Evolutionary conservation across 1,284 basidiomycete species (phyloP), one percentile per base, ranked within the genome.

Genomic region (Ganoderma resinaceum): DNA sequence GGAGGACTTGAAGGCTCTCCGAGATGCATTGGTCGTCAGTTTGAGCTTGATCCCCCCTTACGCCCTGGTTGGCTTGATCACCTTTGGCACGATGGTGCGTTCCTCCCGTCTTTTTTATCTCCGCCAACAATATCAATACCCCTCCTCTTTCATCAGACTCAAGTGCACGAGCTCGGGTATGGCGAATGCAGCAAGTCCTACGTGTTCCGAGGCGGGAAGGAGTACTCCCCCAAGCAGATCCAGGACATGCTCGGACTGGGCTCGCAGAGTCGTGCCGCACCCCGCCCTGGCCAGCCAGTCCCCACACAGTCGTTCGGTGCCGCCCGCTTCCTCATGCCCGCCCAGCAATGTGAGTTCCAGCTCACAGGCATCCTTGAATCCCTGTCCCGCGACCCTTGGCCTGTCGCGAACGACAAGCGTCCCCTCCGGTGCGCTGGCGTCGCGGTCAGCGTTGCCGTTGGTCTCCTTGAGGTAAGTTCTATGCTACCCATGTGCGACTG

Each of bases 131-230:
- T 37, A 26, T 20, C 23, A 63, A 61, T 42, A 63, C 63, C 37
- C 53, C 59, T 35, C 37, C 70, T 40, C 33, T 37, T 29, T 42
- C 6, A 55, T 6, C 70, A 97, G 95, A 89, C 97, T 8, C 97
- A 98, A 92, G 96, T 99, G 1, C 97, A 99, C 81, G 98, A 99
- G 83, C 93, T 99, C 62, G 96, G 97, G 38, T 99, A 98, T 78
- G 90, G 92, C 1, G 94, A 97, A 78, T 99, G 97, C 84, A 95
- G 91, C 82, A 99, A 99, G 82, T 97, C 96, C 6, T 99, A 97
- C 81, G 97, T 99, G 70, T 99, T 99, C 91, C 93, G 97, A 43
- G 98, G 98, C 63, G 95, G 94, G n/a, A 99, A 99, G 82, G 98
- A 99, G 78, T 99, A 99, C 80, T 84, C 92, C 66, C 92, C 96